Percentiles rank a stretch among this genome's conserved stretches.
These are phyloP conservation scores for Xerocomellus intermedius DNA, from an alignment of 768 basidiomycete species.

Conservation along the genomic window DNA sequence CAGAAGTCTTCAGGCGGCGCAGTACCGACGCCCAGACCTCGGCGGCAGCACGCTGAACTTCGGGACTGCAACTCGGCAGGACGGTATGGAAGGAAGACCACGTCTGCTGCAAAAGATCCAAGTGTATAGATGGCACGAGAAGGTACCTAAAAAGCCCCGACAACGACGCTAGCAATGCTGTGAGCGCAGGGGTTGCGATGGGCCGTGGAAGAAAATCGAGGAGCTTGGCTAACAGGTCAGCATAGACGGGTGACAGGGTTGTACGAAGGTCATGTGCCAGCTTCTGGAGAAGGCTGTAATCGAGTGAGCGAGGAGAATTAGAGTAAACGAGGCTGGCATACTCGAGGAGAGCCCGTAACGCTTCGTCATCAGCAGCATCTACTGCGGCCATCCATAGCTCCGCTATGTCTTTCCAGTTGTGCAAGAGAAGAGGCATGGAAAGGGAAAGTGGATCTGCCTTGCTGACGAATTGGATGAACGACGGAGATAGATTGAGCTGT, in stretches of 20 bases:
- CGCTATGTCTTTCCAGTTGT: conserved; percentile 72
- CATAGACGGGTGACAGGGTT: conserved; percentile 64
- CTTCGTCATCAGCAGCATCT: conserved; percentile 66
- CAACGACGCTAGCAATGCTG: conserved; percentile 64
- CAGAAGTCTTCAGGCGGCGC: conserved; percentile 63
- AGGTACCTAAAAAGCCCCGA: conserved; percentile 70
- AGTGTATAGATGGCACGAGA: conserved; percentile 58
- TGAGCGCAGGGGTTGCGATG: conserved; percentile 59
- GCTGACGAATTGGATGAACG: conserved; percentile 69
- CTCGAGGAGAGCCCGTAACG: conserved; percentile 73
- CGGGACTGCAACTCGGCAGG: conserved; percentile 60
- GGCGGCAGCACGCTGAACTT: conserved; percentile 74
- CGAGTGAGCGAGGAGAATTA: conserved; percentile 8
- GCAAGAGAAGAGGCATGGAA: conserved; percentile 78
- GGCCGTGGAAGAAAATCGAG: conserved; percentile 55
- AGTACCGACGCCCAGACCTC: conserved; percentile 87
- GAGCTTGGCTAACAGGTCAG: conserved; percentile 52
- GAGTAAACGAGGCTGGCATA: conserved; percentile 35
- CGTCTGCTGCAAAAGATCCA: conserved; percentile 54
- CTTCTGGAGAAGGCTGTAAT: conserved; percentile 68
- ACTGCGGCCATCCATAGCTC: conserved; percentile 62
- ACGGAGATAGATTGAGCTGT: conserved; percentile 75
- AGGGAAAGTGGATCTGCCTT: conserved; percentile 59
- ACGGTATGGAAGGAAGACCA: conserved; percentile 54
- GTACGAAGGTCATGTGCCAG: conserved; percentile 78